phyloP scores from a whole-genome alignment of 768 basidiomycete species.

The Suillus luteus region DNA sequence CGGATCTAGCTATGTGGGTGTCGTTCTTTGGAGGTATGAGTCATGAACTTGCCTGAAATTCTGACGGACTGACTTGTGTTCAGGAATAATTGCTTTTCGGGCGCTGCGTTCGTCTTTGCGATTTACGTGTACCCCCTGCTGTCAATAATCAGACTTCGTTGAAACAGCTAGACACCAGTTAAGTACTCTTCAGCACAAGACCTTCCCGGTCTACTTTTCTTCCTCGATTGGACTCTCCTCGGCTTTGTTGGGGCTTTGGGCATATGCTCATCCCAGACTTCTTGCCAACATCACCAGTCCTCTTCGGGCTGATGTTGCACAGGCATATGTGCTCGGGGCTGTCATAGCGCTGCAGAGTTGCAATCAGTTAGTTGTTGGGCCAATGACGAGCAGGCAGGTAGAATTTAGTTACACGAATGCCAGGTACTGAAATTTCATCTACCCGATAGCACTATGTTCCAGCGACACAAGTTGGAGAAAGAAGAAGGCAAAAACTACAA shows the following conservation, averaged over 20 bases:
- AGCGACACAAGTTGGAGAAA: conserved; percentile 73
- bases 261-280: conserved; percentile 57
- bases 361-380: conserved; percentile 74
- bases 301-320: conserved; percentile 59
- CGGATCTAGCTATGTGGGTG: conserved; percentile 51
- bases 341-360: conserved; percentile 51
- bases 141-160: not conserved
- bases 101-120: conserved; percentile 50
- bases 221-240: conserved; percentile 57
- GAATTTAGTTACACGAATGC: not conserved
- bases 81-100: conserved; percentile 63
- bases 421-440: conserved; percentile 4
- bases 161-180: conserved; percentile 70
- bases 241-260: conserved; percentile 59
- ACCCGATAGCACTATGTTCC: conserved; percentile 64
- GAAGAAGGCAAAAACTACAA: conserved; percentile 68
- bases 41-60: not conserved
- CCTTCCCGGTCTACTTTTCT: conserved; percentile 75
- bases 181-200: conserved; percentile 69
- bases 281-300: conserved; percentile 48
- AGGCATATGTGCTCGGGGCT: conserved; percentile 56
- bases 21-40: conserved; percentile 62
- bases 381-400: conserved; percentile 66
- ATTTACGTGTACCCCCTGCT: not conserved
- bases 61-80: not conserved